Percentiles rank a stretch among this genome's conserved stretches.
Conservation (phyloP, 2,329 filamentous ascomycete species). For the Colletotrichum liriopes region DNA sequence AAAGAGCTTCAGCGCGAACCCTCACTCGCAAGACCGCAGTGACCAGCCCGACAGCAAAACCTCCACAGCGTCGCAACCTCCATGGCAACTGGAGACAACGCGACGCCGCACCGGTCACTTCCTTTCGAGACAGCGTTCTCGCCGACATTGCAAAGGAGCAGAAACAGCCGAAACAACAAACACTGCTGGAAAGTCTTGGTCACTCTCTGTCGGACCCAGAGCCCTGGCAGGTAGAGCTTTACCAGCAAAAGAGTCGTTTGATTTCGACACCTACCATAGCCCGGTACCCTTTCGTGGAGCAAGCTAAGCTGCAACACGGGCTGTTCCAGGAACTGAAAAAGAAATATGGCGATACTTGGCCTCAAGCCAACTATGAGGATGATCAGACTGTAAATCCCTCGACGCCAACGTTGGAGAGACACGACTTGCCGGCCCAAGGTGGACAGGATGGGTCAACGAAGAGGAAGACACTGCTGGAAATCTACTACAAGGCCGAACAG, state of each 20-base stretch:
- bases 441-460: not conserved
- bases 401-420: not conserved
- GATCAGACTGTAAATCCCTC: not conserved
- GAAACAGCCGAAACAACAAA: not conserved
- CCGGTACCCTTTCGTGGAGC: not conserved
- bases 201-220: not conserved
- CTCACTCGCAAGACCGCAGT: not conserved
- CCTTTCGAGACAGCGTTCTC: not conserved
- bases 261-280: not conserved
- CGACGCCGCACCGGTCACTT: too few relatives aligned
- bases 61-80: not conserved
- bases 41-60: not conserved
- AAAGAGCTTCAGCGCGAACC: not conserved
- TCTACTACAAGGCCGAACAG: not conserved
- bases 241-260: not conserved
- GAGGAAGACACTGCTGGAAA: not conserved
- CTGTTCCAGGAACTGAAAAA: not conserved
- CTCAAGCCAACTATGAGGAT: not conserved
- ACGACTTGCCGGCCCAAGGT: too few relatives aligned
- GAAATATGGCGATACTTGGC: not conserved
- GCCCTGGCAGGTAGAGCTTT: too few relatives aligned
- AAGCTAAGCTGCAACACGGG: not conserved
- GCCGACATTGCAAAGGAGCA: not conserved
- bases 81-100: not conserved
- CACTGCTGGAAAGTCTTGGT: not conserved